Percentiles rank a stretch among this genome's conserved stretches.
Evolutionary conservation across 2,329 filamentous ascomycete genomes (phyloP).

Genomic region (Fulvia fulva): DNA sequence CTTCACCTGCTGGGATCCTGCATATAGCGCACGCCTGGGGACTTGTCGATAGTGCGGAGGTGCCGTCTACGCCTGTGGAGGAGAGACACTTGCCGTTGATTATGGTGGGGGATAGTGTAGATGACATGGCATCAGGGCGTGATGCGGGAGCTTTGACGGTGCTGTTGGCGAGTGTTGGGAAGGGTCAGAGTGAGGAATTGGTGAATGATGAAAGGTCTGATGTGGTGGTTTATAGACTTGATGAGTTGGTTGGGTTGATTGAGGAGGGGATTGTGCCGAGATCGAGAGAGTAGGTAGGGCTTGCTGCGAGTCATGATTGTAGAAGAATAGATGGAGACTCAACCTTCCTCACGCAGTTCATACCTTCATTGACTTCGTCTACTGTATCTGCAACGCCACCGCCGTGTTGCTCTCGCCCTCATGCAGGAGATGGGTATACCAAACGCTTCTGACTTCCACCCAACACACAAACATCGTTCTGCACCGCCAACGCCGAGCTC

Average conservation of each 20-base stretch:
- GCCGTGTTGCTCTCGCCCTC: neutral
- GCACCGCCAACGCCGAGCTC: neutral
- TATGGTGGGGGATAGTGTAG: constrained; percentile 64
- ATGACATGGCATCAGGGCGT: constrained; percentile 87
- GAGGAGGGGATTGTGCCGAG: constrained; percentile 17
- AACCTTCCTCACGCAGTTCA: too few relatives aligned
- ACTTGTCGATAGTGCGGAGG: constrained; percentile 36
- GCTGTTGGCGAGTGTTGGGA: constrained; percentile 52
- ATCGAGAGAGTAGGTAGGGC: neutral
- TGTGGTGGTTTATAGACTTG: constrained; percentile 32
- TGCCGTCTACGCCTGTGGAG: constrained; percentile 25
- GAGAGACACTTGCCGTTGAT: constrained; percentile 39
- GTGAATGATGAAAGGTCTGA: constrained; percentile 33
- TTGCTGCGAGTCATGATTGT: neutral
- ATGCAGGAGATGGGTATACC: neutral
- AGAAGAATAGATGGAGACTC: too few relatives aligned
- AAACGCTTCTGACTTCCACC: neutral
- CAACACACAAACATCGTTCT: neutral
- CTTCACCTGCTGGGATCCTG: constrained; percentile 79
- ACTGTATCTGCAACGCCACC: neutral
- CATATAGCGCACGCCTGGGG: constrained; percentile 79
- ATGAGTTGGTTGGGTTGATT: constrained; percentile 31
- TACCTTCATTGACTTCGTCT: too few relatives aligned
- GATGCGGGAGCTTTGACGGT: constrained; percentile 84
- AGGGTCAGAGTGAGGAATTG: constrained; percentile 29